Evolutionary conservation across 768 basidiomycete genomes (phyloP).

Genomic region (Termitomyces sp.): DNA sequence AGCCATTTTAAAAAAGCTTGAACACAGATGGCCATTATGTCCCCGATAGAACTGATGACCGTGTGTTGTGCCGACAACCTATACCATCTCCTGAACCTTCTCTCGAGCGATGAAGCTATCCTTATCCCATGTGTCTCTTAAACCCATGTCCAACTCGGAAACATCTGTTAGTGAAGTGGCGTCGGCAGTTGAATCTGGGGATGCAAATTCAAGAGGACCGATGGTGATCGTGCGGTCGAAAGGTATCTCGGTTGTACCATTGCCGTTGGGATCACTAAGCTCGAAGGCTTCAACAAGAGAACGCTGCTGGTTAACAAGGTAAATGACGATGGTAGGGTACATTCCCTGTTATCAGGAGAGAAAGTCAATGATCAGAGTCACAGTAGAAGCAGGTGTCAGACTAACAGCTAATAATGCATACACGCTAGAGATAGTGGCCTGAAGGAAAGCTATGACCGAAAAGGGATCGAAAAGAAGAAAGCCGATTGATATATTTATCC

Average conservation of each 20-base stretch:
- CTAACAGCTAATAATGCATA: not conserved
- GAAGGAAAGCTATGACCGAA: not conserved
- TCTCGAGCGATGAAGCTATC: not conserved
- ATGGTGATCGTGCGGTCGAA: not conserved
- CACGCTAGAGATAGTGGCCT: not conserved
- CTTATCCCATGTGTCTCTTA: no score
- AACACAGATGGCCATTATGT: no score
- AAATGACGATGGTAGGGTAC: not conserved
- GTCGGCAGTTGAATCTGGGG: no score
- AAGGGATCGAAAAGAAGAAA: not conserved
- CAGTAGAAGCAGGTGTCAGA: not conserved
- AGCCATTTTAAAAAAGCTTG: no score
- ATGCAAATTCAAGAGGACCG: no score
- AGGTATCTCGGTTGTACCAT: not conserved
- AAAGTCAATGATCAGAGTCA: no score
- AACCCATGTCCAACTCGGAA: no score
- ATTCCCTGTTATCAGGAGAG: not conserved
- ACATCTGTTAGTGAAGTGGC: no score
- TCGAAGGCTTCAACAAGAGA: not conserved
- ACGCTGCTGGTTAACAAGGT: not conserved
- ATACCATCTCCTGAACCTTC: not conserved
- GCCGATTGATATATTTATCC: not conserved
- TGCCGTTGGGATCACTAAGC: not conserved
- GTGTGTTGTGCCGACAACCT: no score
- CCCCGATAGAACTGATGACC: no score